Evolutionary conservation across 2,329 filamentous ascomycete species (phyloP), one percentile per base, ranked within the genome.

Genomic region (Hirsutella rhossiliensis): DNA sequence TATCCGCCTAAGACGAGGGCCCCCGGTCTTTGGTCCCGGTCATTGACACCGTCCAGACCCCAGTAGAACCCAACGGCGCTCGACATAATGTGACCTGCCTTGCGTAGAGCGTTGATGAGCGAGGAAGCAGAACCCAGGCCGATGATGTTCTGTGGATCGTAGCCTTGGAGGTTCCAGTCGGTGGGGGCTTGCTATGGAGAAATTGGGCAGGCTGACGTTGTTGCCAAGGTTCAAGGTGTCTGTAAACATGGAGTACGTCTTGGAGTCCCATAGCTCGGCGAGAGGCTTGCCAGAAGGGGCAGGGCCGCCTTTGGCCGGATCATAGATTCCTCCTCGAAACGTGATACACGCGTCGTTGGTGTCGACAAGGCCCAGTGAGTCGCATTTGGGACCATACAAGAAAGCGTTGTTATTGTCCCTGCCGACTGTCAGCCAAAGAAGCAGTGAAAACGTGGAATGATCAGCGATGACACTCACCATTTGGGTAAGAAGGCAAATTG

Each of bases 1-100:
- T 46, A 52, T 0, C 49, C 50, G 1, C 50, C 50, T 0, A 52
- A 17, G 2, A 51, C 40, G 13, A 52, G 38, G 19, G 47, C 50
- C 0, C 50, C 50, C 1, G 29, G 11, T 9, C 17, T 38, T 39
- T 51, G 45, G 3, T 50, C 45, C 0, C 38, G 37, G 4, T 44
- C 34, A 15, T 17, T n/a, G 5, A 28, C 7, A 2, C 43, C 40
- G 23, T 51, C 49, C 12, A 48, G 19, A 2, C 50, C 49, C 47
- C 49, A 52, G 20, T 36, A 52, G 38, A 45, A 51, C 9, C 47
- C 47, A 4, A 43, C 42, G 2, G 45, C 40, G 3, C 29, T 15
- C 2, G 47, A 50, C 1, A 43, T 15, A 36, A 36, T 36, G 3
- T 17, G 13, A 9, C 34, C 8, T 9, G 7, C 15, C n/a, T 36